Base-by-base conservation (phyloP, 2,329 filamentous ascomycete genomes). In the Mycosphaerelloides madeirae region DNA sequence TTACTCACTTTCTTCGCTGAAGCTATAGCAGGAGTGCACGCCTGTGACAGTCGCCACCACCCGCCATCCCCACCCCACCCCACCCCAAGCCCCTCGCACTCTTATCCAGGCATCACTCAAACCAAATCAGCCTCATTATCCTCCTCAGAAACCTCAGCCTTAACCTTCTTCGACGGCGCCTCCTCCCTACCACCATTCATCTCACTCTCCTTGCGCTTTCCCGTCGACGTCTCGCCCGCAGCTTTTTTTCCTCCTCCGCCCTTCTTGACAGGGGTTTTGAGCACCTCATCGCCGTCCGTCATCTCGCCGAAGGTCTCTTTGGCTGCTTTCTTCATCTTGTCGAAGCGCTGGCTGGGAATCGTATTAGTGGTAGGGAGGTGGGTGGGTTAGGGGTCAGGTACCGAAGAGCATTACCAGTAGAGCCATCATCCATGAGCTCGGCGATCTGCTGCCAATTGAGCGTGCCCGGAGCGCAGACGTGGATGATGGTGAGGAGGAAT, bases 401-500 rank as follows among this genome's bases (percentile, higher is more conserved):
- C 22, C 22, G 22, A 25, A 22, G 2, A 37, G 22, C 22, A 25
- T 25, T 25, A 25, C 22, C 22, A 25, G 22, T 25, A 9, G 22
- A 43, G 16, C 33, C 45, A 8, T 33, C 34, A 19, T 32, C 22
- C 45, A 48, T 43, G n/a, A 38, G 29, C 20, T 19, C 40, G 40
- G 36, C 40, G 22, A 41, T 38, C 3, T 35, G 13, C 3, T 33
- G n/a, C 34, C 40, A 48, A 13, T 43, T 28, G 8, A 40, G 15
- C 6, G 15, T 39, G 25, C 20, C 31, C 8, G 44, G 44, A 3
- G 29, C 36, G 19, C 25, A 3, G 22, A 37, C 25, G 40, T 39
- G 19, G 35, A 48, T 48, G 40, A 48, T 43, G 35, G 7, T 40
- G 36, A 48, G 41, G 12, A 48, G 22, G 25, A 48, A 31, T 15